Evolutionary conservation across 2,329 filamentous ascomycete species (phyloP).

Genomic region (Tolypocladium nubicola): DNA sequence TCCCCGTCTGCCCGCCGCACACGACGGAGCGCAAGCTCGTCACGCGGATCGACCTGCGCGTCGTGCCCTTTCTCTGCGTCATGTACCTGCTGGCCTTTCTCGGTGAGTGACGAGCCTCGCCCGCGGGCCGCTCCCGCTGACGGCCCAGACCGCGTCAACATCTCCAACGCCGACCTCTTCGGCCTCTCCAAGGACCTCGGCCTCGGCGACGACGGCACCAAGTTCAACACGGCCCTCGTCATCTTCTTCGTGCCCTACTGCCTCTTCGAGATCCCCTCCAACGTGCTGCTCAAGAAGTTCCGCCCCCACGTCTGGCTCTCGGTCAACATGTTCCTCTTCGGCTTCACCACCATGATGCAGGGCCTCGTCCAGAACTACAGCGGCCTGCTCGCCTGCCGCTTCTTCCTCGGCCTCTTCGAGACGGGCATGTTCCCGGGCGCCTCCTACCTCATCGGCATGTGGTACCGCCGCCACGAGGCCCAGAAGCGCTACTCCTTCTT

Average conservation of each 20-base stretch:
- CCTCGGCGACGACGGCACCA: constrained; percentile 33
- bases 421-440: constrained; percentile 57
- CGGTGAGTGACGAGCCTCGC: constrained; percentile 20
- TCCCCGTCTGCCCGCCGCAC: constrained; percentile 33
- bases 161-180: constrained; percentile 66
- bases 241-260: constrained; percentile 79
- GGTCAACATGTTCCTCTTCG: constrained; percentile 76
- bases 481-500: constrained; percentile 92
- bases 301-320: constrained; percentile 61
- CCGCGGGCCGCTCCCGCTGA: not conserved
- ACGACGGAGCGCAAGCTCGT: constrained; percentile 56
- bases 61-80: constrained; percentile 63
- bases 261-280: constrained; percentile 58
- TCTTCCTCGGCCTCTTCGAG: constrained; percentile 74
- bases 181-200: constrained; percentile 51
- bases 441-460: constrained; percentile 72
- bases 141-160: constrained; percentile 55
- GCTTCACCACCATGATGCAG: constrained; percentile 63
- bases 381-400: constrained; percentile 68
- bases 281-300: constrained; percentile 54
- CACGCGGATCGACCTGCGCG: constrained; percentile 57
- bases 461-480: constrained; percentile 80
- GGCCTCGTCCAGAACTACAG: constrained; percentile 69
- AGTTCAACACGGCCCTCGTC: constrained; percentile 67
- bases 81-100: constrained; percentile 63